phyloP scores from a whole-genome alignment of 257 asterid species.

The Craterostigma plantagineum region DNA sequence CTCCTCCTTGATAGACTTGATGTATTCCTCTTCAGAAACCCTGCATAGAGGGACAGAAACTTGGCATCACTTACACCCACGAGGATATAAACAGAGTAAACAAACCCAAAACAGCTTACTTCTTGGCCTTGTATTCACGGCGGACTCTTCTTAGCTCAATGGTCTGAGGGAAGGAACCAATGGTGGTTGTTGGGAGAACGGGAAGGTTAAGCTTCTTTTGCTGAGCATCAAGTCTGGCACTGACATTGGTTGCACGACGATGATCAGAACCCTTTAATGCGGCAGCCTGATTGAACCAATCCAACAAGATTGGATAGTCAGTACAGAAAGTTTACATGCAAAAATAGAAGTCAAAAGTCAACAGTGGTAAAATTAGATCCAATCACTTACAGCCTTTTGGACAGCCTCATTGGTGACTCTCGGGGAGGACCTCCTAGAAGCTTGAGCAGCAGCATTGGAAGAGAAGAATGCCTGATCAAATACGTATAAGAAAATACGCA shows the following conservation, averaged over 20 bases:
- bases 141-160: conserved; percentile 66
- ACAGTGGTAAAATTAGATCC: background rate
- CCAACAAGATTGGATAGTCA: background rate
- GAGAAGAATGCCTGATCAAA: conserved; percentile 39
- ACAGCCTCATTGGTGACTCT: conserved; percentile 57
- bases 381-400: conserved; percentile 56
- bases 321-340: background rate
- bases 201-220: conserved; percentile 74
- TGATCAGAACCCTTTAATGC: conserved; percentile 57
- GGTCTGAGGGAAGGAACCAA: conserved; percentile 94
- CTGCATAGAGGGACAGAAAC: too few relatives aligned
- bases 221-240: conserved; percentile 61
- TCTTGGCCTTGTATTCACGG: conserved; percentile 84
- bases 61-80: too few relatives aligned
- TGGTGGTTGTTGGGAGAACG: conserved; percentile 76
- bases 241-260: conserved; percentile 62
- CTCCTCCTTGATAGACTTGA: conserved; percentile 31
- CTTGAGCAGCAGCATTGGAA: conserved; percentile 57
- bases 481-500: background rate
- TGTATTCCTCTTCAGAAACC: conserved; percentile 37
- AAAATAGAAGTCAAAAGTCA: background rate
- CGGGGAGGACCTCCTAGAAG: conserved; percentile 59
- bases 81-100: background rate
- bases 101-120: conserved; percentile 15
- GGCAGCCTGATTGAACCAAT: conserved; percentile 25